These are phyloP conservation scores for Argentina anserina DNA, from an alignment of 306 rosid species.

Conservation along the genomic window DNA sequence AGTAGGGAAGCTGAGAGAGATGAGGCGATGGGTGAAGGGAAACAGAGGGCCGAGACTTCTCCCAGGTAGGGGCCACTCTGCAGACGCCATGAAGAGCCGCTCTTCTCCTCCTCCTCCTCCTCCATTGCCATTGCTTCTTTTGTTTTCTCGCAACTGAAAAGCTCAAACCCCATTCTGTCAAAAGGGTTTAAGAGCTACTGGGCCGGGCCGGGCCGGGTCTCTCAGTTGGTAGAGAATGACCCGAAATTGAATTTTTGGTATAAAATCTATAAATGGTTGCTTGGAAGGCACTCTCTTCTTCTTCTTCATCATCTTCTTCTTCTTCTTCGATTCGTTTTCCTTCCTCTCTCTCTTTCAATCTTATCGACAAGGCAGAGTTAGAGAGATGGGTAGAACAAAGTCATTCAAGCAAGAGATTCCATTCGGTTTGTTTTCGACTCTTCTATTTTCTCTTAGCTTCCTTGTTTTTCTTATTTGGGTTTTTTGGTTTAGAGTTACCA, in stretches of 20 bases:
- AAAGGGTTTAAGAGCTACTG: slow-evolving; percentile 7
- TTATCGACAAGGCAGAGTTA: not conserved
- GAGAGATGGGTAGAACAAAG: slow-evolving; percentile 22
- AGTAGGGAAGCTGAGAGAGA: slow-evolving; percentile 56
- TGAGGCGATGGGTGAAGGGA: slow-evolving; percentile 61
- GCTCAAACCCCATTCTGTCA: not conserved
- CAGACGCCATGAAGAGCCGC: slow-evolving; percentile 44
- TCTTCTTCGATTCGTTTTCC: not conserved
- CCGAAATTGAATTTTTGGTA: not conserved
- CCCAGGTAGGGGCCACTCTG: slow-evolving; percentile 72
- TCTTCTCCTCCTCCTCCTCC: slow-evolving; percentile 20
- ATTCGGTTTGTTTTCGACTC: slow-evolving; percentile 18
- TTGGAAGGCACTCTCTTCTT: not conserved
- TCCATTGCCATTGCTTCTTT: too few relatives aligned
- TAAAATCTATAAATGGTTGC: not conserved
- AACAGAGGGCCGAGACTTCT: slow-evolving; percentile 85
- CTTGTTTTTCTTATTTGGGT: not conserved
- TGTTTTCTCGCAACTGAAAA: not conserved
- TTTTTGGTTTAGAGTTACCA: too few relatives aligned
- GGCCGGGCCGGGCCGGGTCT: not conserved
- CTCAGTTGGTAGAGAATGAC: not conserved
- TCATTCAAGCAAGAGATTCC: slow-evolving; percentile 34
- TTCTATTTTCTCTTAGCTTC: not conserved
- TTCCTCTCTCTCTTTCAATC: not conserved
- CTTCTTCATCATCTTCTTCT: not conserved